Evolutionary conservation across 495 filamentous ascomycete species (phyloP).

Genomic region (Massariosphaeria phaeospora): DNA sequence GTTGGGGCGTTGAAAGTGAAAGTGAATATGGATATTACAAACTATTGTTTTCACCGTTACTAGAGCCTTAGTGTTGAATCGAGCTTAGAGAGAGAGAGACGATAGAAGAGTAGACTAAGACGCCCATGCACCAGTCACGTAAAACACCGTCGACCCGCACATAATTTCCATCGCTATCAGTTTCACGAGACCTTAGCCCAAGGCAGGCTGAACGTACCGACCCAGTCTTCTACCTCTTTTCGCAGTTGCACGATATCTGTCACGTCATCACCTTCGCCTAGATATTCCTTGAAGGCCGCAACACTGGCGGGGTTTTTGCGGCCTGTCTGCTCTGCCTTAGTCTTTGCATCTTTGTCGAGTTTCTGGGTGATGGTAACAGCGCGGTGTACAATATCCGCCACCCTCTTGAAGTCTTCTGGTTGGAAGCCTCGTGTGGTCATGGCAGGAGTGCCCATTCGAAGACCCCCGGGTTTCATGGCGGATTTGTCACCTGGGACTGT

Average conservation of each 20-base stretch:
- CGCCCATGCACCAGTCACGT: no score
- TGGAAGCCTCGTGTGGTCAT: conserved; percentile 95
- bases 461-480: conserved; percentile 87
- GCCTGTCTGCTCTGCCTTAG: conserved; percentile 69
- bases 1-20: no score
- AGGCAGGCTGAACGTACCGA: conserved; percentile 83
- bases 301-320: conserved; percentile 74
- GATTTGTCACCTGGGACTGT: conserved; percentile 96
- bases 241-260: conserved; percentile 81
- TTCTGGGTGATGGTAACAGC: conserved; percentile 78
- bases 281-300: conserved; percentile 76
- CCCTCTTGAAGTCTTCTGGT: conserved; percentile 79
- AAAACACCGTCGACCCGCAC: no score
- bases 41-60: no score
- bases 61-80: no score
- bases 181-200: conserved; percentile 51
- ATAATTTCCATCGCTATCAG: not conserved
- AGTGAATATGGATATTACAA: no score
- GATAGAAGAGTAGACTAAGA: no score
- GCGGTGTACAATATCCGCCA: conserved; percentile 90
- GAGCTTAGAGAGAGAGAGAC: no score
- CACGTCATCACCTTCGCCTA: conserved; percentile 77
- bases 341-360: conserved; percentile 73
- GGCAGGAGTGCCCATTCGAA: conserved; percentile 93
- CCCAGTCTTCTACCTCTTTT: conserved; percentile 92